Percentiles rank a stretch among this genome's conserved stretches.
These are phyloP conservation scores for Entophlyctis helioformis DNA, from an alignment of 192 early-diverging fungal genomes.

Conservation along the genomic window DNA sequence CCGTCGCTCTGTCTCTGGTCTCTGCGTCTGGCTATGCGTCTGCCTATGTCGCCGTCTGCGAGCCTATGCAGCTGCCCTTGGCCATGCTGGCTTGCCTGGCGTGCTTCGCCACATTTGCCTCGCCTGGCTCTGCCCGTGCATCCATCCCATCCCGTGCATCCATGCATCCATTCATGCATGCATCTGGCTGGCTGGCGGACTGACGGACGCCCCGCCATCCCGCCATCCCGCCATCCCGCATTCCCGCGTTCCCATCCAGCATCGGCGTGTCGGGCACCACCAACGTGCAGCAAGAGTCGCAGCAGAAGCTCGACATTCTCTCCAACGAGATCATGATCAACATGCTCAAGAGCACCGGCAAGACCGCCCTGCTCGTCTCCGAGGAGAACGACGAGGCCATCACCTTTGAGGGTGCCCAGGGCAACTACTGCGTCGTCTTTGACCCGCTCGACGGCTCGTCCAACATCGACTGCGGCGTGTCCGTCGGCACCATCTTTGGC, in stretches of 20 bases:
- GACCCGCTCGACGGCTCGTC: constrained; percentile 94
- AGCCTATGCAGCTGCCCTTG: no score
- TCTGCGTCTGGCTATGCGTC: neutral
- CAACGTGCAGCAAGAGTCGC: constrained; percentile 90
- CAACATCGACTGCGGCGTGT: constrained; percentile 98
- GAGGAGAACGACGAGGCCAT: constrained; percentile 96
- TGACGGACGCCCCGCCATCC: no score
- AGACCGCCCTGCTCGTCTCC: constrained; percentile 87
- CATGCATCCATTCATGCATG: no score
- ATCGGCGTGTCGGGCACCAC: constrained; percentile 75
- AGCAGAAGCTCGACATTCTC: constrained; percentile 94
- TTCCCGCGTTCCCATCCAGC: constrained; percentile 31
- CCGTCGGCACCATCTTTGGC: constrained; percentile 98
- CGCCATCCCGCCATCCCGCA: no score
- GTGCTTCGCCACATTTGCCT: no score
- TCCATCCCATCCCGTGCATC: no score
- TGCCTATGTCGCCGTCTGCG: neutral
- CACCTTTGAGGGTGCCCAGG: constrained; percentile 64
- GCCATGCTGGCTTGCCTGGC: no score
- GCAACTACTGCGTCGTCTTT: constrained; percentile 93
- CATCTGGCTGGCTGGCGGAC: no score
- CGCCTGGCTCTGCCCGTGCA: no score
- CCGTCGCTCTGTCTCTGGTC: neutral
- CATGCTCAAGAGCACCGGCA: constrained; percentile 74
- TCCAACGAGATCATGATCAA: constrained; percentile 99